Conservation (phyloP, 805 yeast species). For the Wickerhamomyces ciferrii region DNA sequence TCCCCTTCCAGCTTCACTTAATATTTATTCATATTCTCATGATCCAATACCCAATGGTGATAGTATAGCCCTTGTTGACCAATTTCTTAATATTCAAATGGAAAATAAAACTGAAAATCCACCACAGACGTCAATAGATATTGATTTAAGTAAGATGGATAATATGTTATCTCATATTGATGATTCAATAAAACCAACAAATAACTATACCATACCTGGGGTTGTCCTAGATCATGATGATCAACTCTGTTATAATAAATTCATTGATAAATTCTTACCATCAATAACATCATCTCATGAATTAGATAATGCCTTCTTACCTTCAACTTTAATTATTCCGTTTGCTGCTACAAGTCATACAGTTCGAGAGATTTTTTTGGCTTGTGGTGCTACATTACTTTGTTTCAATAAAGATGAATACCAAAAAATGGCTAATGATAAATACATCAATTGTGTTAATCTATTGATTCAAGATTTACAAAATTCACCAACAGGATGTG, state of each 20-base stretch:
- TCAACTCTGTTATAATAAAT: constrained; percentile 13
- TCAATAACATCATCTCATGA: constrained; percentile 18
- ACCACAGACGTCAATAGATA: not conserved
- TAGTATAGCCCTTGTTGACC: constrained; percentile 9
- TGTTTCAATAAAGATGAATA: constrained; percentile 16
- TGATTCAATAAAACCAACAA: not conserved
- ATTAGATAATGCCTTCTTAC: constrained; percentile 13
- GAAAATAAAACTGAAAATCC: constrained; percentile 1
- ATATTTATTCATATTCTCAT: not conserved
- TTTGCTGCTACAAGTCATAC: constrained; percentile 11
- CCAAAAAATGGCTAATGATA: constrained; percentile 9
- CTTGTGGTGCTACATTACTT: constrained; percentile 21
- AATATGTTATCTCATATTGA: not conserved
- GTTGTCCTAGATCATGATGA: not conserved
- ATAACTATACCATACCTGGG: not conserved
- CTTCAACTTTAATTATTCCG: constrained; percentile 13
- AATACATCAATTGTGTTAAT: constrained; percentile 16
- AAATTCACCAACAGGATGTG: constrained; percentile 15
- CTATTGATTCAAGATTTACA: constrained; percentile 14
- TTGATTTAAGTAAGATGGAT: not conserved
- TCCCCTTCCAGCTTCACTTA: too few relatives aligned
- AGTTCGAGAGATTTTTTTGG: constrained; percentile 17
- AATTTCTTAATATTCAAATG: constrained; percentile 18
- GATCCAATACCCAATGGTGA: not conserved
- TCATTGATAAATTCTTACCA: constrained; percentile 15